phyloP scores from a whole-genome alignment of 2,329 filamentous ascomycete genomes.

The Fusarium mundagurra region DNA sequence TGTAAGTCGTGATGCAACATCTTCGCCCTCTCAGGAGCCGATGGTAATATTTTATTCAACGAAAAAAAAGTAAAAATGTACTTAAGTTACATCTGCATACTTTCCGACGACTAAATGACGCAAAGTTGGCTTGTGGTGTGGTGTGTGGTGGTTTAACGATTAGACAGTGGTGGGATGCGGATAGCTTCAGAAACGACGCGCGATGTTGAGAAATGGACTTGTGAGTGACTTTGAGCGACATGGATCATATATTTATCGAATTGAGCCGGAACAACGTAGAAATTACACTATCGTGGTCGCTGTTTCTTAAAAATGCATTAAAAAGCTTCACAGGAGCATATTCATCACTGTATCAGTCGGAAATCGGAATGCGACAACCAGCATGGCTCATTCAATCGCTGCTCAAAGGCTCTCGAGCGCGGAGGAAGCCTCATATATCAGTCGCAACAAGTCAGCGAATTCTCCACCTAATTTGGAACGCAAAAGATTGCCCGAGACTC shows the following conservation, averaged over 20 bases:
- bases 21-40: neutral
- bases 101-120: neutral
- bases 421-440: conserved; percentile 16
- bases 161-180: conserved; percentile 41
- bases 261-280: conserved; percentile 14
- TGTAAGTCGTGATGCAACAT: conserved; percentile 42
- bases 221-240: conserved; percentile 45
- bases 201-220: conserved; percentile 20
- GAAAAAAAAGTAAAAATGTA: conserved; percentile 35
- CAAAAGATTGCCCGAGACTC: conserved; percentile 36
- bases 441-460: conserved; percentile 31
- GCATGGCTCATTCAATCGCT: conserved; percentile 37
- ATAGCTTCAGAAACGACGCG: conserved; percentile 48
- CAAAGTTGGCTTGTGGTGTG: conserved; percentile 15
- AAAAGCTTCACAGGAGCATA: conserved; percentile 11
- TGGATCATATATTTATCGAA: conserved; percentile 10
- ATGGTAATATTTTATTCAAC: neutral
- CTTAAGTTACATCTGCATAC: neutral
- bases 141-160: conserved; percentile 32
- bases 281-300: conserved; percentile 22
- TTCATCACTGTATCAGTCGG: conserved; percentile 19
- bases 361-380: conserved; percentile 49
- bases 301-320: conserved; percentile 19
- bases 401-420: conserved; percentile 27
- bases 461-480: conserved; percentile 20